A percentile compares a stretch with the other conserved stretches of the same genome.
phyloP scores from a whole-genome alignment of 768 basidiomycete genomes.

The Tephrocybe sp. region DNA sequence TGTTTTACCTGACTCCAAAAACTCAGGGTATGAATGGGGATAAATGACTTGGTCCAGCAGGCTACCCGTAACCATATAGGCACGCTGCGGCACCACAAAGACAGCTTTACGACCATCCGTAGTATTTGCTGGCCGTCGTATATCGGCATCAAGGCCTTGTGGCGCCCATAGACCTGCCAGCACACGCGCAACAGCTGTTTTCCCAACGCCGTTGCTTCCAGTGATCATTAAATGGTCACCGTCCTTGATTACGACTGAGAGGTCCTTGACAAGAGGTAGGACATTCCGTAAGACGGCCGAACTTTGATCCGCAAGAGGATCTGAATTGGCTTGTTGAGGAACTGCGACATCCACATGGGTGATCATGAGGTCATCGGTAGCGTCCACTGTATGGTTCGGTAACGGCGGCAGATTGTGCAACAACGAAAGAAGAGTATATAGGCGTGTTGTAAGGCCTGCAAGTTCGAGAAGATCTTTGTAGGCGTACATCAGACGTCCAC shows the following conservation, averaged over 20 bases:
- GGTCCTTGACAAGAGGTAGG: constrained; percentile 62
- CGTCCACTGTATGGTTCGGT: constrained; percentile 32
- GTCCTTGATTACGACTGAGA: constrained; percentile 58
- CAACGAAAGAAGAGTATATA: constrained; percentile 86
- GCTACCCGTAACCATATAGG: constrained; percentile 88
- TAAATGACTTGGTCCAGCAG: constrained; percentile 94
- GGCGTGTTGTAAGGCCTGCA: constrained; percentile 88
- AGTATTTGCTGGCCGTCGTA: constrained; percentile 31
- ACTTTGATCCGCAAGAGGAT: neutral
- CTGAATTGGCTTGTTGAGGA: constrained; percentile 29
- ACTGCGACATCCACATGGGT: constrained; percentile 70
- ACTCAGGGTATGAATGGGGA: constrained; percentile 81
- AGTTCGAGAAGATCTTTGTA: constrained; percentile 94
- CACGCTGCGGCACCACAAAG: constrained; percentile 89
- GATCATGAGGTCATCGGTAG: constrained; percentile 54
- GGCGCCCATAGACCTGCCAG: constrained; percentile 88
- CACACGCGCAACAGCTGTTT: constrained; percentile 86
- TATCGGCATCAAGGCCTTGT: constrained; percentile 28
- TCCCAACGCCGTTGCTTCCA: constrained; percentile 90
- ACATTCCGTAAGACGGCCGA: constrained; percentile 17
- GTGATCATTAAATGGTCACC: constrained; percentile 94
- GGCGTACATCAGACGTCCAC: constrained; percentile 93
- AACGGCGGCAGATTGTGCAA: constrained; percentile 69
- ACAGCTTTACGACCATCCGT: constrained; percentile 48
- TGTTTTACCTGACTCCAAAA: constrained; percentile 54